phyloP scores from a whole-genome alignment of 2,329 filamentous ascomycete species.

The Penicillium sp. region DNA sequence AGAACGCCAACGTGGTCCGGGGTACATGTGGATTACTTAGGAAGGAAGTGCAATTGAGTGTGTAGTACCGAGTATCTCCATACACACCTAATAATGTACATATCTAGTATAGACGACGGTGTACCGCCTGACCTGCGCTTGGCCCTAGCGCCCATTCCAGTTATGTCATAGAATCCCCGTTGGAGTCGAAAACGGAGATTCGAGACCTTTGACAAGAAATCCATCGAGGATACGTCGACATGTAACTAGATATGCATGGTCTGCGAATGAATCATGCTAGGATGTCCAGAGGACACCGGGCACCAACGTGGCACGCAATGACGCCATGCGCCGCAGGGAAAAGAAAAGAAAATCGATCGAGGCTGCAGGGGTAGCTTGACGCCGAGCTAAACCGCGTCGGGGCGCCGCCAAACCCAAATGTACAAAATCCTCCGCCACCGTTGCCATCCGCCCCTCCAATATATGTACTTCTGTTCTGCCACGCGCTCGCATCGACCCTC shows the following conservation, averaged over 20 bases:
- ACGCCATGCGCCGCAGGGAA: conserved; percentile 12
- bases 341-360: conserved; percentile 15
- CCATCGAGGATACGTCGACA: too few species aligned
- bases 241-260: too few species aligned
- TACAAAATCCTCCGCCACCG: too few species aligned
- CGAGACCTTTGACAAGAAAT: too few species aligned
- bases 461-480: too few species aligned
- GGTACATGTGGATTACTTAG: conserved; percentile 12
- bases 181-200: too few species aligned
- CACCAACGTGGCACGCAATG: conserved; percentile 8
- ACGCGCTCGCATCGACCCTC: too few species aligned
- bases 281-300: background rate
- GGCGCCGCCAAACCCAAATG: too few species aligned
- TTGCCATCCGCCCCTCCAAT: conserved; percentile 3
- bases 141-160: conserved; percentile 7
- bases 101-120: too few species aligned
- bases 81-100: too few species aligned
- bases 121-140: conserved; percentile 11
- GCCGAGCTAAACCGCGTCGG: conserved; percentile 13
- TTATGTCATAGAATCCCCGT: conserved; percentile 11
- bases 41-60: too few species aligned
- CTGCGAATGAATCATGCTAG: background rate
- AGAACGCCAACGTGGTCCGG: conserved; percentile 20
- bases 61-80: too few species aligned
- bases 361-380: conserved; percentile 26